Evolutionary conservation across 169 alveolate genomes (phyloP), one percentile per base, ranked within the genome.

Genomic region (Babesia gibsoni): DNA sequence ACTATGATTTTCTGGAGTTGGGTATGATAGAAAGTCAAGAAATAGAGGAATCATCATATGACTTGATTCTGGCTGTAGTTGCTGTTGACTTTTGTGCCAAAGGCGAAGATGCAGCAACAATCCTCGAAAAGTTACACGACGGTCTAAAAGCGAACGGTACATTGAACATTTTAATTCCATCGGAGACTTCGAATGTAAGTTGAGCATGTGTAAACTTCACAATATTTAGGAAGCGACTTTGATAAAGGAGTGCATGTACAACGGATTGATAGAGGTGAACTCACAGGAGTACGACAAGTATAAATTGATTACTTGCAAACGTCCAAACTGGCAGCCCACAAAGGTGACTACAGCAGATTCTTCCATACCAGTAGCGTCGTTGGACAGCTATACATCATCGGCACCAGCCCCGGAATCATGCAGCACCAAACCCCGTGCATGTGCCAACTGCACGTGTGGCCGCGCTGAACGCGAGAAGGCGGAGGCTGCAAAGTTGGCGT

Each of bases 391-490:
- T 46, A 35, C 59, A 1, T 45, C 87, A n/a, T 52, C 69, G 46
- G 87, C 82, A 4, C 81, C 82, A 8, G 77, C 73, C 6, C 36
- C 73, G 20, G 92, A 89, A 30, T 93, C 91, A 32, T 91, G 96
- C 56, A 83, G 90, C 65, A 87, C 95, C n/a, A 92, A 90, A 36
- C 96, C 96, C 8, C 90, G 93, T 56, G 97, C 98, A 8, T 95
- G 98, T 52, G 96, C 94, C 10, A 95, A 95, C 67, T 95, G 98
- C 84, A 88, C 94, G 4, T 95, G 98, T 67, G 98, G 98, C 2
- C 84, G 98, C 56, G 94, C 94, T 22, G 96, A 94, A 63, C 49
- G 84, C 22, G 96, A 90, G 49, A 73, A 52, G 77, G 81, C 59
- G 42, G 63, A 74, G 22, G 96, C 94, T 29, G 84, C 85, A 6